These are phyloP conservation scores for Phytophthora constricta DNA, from an alignment of 352 stramenopile genomes.

Conservation along the genomic window DNA sequence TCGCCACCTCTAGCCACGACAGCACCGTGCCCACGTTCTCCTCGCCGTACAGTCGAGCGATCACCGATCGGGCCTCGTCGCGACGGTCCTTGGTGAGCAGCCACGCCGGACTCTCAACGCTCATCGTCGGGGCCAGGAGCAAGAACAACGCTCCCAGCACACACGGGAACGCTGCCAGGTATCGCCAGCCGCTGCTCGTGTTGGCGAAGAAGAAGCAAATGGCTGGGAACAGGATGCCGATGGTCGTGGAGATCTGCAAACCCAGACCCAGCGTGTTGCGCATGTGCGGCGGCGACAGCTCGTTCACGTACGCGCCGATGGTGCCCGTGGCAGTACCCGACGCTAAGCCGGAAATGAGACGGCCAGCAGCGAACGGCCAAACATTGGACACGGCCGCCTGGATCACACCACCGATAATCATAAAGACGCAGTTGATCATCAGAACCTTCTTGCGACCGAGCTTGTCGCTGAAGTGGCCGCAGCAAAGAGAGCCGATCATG, in stretches of 20 bases:
- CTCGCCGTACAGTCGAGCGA: constrained; percentile 1
- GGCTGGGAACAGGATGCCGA: constrained; percentile 1
- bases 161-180: background rate
- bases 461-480: constrained; percentile 2
- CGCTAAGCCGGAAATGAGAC: background rate
- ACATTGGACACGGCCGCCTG: background rate
- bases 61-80: background rate
- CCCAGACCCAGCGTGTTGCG: constrained; percentile 2
- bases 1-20: background rate
- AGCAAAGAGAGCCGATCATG: constrained; percentile 2
- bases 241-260: constrained; percentile 1
- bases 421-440: constrained; percentile 3
- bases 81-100: background rate
- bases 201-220: background rate
- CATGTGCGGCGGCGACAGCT: constrained; percentile 1
- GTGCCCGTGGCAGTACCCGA: background rate
- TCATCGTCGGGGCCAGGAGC: background rate
- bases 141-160: background rate
- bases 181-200: constrained; percentile 1
- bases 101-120: background rate
- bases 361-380: background rate
- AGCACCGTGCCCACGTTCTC: constrained; percentile 1
- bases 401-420: background rate
- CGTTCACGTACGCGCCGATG: constrained; percentile 1
- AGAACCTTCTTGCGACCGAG: constrained; percentile 1